Evolutionary conservation across 352 stramenopile genomes (phyloP), one percentile per base, ranked within the genome.

Genomic region (Globisporangium ultimum): DNA sequence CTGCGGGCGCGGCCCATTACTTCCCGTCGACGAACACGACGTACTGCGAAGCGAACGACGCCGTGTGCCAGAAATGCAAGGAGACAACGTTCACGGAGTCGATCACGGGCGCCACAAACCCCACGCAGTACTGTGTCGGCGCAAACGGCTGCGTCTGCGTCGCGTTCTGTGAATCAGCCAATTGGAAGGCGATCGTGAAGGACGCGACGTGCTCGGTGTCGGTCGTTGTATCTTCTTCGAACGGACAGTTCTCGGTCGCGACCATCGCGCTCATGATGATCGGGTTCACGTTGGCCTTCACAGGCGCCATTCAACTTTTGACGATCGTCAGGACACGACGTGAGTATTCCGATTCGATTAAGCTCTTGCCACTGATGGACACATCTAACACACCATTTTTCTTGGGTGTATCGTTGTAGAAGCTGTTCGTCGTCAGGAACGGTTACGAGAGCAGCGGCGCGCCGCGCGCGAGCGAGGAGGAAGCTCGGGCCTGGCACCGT

Each of bases 11-110:
- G 4, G 51, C 64, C n/a, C 72, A 81, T 40, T 81, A 71, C 51
- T 89, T 89, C 55, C 74, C 76, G 40, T 84, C 76, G 24, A 81
- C 56, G 22, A 81, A 87, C 59, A 71, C 79, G 13, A 78, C 70
- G 20, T 89, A 89, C 56, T 89, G 79, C 53, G 64, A 74, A 18
- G 49, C 69, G 14, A 53, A 62, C 34, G 79, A 87, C 49, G 11
- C 57, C 0, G 63, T 56, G 14, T 87, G 66, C 56, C 61, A 48
- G 1, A 55, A 60, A 42, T 77, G 67, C 64, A 55, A 53, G 1
- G 55, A 34, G 9, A 62, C 43, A 20, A 56, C 63, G 3, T 77
- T 78, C 40, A 60, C 68, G 24, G 47, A 67, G 15, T 74, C 49
- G n/a, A 71, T 60, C 22, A 54, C 63, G 24, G 70, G 71, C 34